Evolutionary conservation across 768 basidiomycete genomes (phyloP).

Genomic region (Obba rivulosa): DNA sequence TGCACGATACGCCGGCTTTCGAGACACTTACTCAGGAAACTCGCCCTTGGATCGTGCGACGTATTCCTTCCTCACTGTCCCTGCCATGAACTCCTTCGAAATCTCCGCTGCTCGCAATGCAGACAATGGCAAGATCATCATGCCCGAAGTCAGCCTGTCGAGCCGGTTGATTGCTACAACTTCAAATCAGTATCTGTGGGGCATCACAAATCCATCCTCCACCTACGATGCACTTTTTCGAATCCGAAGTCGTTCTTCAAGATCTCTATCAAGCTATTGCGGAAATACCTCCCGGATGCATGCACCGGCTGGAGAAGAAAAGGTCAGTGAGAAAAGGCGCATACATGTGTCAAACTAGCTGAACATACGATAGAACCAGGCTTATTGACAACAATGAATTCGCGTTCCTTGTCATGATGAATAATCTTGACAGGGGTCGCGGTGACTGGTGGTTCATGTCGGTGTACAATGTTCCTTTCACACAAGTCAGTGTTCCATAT

Average conservation of each 20-base stretch:
- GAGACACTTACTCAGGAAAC: slow-evolving; percentile 75
- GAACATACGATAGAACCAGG: slow-evolving; percentile 89
- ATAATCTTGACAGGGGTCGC: slow-evolving; percentile 77
- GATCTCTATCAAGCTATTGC: slow-evolving; percentile 85
- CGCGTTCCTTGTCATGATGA: slow-evolving; percentile 67
- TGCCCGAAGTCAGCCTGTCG: slow-evolving; percentile 89
- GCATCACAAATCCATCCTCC: not conserved
- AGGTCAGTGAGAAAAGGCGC: slow-evolving; percentile 1
- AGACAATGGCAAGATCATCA: slow-evolving; percentile 89
- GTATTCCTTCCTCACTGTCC: slow-evolving; percentile 87
- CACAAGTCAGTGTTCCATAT: not conserved
- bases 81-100: slow-evolving; percentile 76
- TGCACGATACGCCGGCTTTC: not conserved
- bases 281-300: slow-evolving; percentile 84
- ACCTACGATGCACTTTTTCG: slow-evolving; percentile 78
- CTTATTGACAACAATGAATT: slow-evolving; percentile 93
- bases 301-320: slow-evolving; percentile 74
- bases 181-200: not conserved
- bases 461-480: slow-evolving; percentile 81
- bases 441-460: slow-evolving; percentile 96
- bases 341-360: slow-evolving; percentile 8
- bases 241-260: slow-evolving; percentile 80
- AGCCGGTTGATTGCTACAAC: slow-evolving; percentile 83
- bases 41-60: slow-evolving; percentile 80
- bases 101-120: slow-evolving; percentile 62